A percentile compares a stretch with the other conserved stretches of the same genome.
Evolutionary conservation across 768 basidiomycete species (phyloP).

Genomic region (Russula earlei): DNA sequence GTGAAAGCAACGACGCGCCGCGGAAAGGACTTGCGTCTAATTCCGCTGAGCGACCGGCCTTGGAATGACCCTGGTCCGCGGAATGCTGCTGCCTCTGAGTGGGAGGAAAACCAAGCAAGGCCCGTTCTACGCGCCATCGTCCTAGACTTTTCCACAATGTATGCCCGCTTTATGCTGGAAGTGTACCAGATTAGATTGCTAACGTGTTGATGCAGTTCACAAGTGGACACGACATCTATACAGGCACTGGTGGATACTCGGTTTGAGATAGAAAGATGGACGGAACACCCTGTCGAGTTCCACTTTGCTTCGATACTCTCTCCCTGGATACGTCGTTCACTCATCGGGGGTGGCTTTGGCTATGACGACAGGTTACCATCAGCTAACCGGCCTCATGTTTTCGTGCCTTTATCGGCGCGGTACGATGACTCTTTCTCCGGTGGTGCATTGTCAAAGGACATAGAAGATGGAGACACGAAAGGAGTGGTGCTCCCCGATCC

Average conservation of each 20-base stretch:
- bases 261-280: conserved; percentile 80
- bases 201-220: conserved; percentile 39
- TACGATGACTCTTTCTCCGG: too few relatives aligned
- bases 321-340: too few relatives aligned
- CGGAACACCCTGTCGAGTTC: conserved; percentile 62
- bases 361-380: too few relatives aligned
- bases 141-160: conserved; percentile 83
- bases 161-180: conserved; percentile 23
- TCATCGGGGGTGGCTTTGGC: too few relatives aligned
- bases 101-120: conserved; percentile 44
- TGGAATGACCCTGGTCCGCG: conserved; percentile 91
- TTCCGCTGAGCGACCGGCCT: conserved; percentile 62
- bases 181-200: neutral
- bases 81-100: conserved; percentile 36
- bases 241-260: conserved; percentile 89
- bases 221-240: conserved; percentile 86
- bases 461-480: too few relatives aligned
- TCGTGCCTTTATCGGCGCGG: too few relatives aligned
- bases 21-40: conserved; percentile 57
- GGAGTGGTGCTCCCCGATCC: too few relatives aligned
- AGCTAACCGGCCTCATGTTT: too few relatives aligned
- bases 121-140: conserved; percentile 80
- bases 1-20: conserved; percentile 71
- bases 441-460: too few relatives aligned
- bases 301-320: too few relatives aligned